Evolutionary conservation across 2,329 filamentous ascomycete species (phyloP).

Genomic region (Neoscytalidium dimidiatum): DNA sequence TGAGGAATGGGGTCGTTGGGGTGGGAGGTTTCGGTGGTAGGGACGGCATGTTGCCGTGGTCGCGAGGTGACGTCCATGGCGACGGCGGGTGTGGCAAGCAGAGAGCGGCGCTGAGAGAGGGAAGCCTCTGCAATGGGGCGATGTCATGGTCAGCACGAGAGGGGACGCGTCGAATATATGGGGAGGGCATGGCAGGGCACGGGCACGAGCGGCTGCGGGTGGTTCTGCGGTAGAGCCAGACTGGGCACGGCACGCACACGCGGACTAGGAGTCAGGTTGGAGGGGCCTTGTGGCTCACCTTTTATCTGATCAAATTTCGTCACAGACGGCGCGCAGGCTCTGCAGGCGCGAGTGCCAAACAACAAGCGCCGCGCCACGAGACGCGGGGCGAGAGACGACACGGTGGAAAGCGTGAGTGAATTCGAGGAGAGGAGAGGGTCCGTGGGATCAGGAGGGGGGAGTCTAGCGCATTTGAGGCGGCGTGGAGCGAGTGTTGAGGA

Average conservation of each 20-base stretch:
- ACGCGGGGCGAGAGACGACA: constrained; percentile 17
- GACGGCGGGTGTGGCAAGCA: constrained; percentile 24
- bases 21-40: constrained; percentile 46
- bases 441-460: neutral
- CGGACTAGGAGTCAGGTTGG: neutral
- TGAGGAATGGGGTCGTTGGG: constrained; percentile 48
- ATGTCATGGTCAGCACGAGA: neutral
- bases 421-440: neutral
- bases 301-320: constrained; percentile 20
- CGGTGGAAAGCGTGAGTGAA: constrained; percentile 1
- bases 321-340: constrained; percentile 1
- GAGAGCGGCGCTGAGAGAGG: constrained; percentile 15
- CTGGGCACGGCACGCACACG: neutral
- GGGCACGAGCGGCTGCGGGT: neutral
- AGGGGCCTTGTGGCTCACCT: constrained; percentile 13
- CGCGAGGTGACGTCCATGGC: constrained; percentile 26
- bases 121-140: neutral
- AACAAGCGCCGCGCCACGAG: constrained; percentile 15
- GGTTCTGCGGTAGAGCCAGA: neutral
- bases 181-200: neutral
- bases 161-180: constrained; percentile 6
- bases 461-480: constrained; percentile 15
- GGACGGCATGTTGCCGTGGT: constrained; percentile 39
- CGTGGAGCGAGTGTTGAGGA: constrained; percentile 13
- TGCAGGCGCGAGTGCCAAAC: constrained; percentile 13